These are phyloP conservation scores for Rhodotorula sp. DNA, from an alignment of 1,284 basidiomycete species.

Conservation along the genomic window DNA sequence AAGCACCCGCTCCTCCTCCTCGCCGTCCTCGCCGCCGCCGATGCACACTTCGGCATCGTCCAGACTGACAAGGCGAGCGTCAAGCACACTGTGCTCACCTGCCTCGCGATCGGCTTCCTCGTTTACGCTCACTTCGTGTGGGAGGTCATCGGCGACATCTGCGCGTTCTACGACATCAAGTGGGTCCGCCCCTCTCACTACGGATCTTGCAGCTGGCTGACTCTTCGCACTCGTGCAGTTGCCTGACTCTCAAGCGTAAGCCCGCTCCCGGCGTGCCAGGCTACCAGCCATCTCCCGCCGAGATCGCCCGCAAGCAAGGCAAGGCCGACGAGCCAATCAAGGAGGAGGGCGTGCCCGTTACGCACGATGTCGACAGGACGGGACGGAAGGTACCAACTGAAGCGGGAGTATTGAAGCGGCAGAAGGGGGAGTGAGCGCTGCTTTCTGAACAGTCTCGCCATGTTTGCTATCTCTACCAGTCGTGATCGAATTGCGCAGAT, in stretches of 20 bases:
- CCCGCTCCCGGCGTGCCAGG: background rate
- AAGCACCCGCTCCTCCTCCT: slow-evolving; percentile 80
- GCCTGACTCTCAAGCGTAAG: slow-evolving; percentile 42
- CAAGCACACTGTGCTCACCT: slow-evolving; percentile 29
- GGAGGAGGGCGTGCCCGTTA: slow-evolving; percentile 6
- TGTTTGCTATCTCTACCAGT: too few relatives aligned
- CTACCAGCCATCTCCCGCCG: slow-evolving; percentile 15
- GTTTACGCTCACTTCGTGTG: slow-evolving; percentile 44
- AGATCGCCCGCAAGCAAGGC: slow-evolving; percentile 11
- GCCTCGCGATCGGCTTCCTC: slow-evolving; percentile 28
- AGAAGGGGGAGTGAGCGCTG: slow-evolving; percentile 1
- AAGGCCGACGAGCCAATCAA: slow-evolving; percentile 6
- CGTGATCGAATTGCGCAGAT: too few relatives aligned
- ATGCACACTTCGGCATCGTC: slow-evolving; percentile 61
- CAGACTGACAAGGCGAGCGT: slow-evolving; percentile 27
- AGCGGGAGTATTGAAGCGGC: slow-evolving; percentile 7
- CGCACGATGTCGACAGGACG: slow-evolving; percentile 10
- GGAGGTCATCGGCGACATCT: slow-evolving; percentile 44
- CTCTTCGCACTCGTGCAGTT: slow-evolving; percentile 4
- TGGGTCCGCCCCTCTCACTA: background rate
- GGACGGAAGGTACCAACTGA: slow-evolving; percentile 4
- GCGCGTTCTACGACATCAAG: slow-evolving; percentile 45
- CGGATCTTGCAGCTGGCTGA: background rate
- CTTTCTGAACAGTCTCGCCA: background rate
- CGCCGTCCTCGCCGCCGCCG: slow-evolving; percentile 72